Base-by-base conservation (phyloP, 495 filamentous ascomycete genomes). In the Penicillium angulare region DNA sequence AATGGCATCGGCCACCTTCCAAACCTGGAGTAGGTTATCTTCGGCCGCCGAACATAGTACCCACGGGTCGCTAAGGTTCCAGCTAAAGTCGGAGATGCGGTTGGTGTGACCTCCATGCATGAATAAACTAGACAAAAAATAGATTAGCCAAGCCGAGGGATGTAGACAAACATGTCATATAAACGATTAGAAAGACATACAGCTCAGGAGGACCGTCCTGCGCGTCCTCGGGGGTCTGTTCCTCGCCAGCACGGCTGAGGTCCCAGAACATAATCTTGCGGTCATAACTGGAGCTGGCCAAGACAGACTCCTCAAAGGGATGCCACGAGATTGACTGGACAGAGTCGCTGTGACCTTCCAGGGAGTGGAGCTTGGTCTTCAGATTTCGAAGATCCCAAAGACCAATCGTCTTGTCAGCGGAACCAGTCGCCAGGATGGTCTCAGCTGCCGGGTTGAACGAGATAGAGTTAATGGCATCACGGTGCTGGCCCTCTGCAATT, bases 21-120 rank as follows among this genome's bases (percentile, higher is more conserved):
- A 97, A 54, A 96, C 86, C 68, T 97, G 91, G 32, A 99, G 79
- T 50, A 97, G 76, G 57, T 99, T 99, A 72, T 99, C 95, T 62
- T 99, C 95, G 2, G 93, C 92, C 9, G 92, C 92, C 41, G 87
- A 92, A 61, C 88, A 90, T 47, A 97, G 84, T 23, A 95, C 82
- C 95, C 95, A 99, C 10, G 91, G 91, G 60, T 96, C 88, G 59
- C 91, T 96, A 50, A 84, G 80, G 65, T 97, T 99, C 92, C 92
- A 99, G 74, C 86, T 90, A 59, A 99, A 97, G 68, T 99, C 95
- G 8, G 88, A 87, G 33, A 99, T 84, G 47, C 92, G 86, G 65
- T 96, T 96, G 13, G 92, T 99, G 72, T 97, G 95, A 18, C 95
- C 95, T 50, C 93, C 95, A 59, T 99, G 95, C 93, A 99, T 99